Base-by-base conservation (phyloP, 2,329 filamentous ascomycete species). In the Daldinia sp. region DNA sequence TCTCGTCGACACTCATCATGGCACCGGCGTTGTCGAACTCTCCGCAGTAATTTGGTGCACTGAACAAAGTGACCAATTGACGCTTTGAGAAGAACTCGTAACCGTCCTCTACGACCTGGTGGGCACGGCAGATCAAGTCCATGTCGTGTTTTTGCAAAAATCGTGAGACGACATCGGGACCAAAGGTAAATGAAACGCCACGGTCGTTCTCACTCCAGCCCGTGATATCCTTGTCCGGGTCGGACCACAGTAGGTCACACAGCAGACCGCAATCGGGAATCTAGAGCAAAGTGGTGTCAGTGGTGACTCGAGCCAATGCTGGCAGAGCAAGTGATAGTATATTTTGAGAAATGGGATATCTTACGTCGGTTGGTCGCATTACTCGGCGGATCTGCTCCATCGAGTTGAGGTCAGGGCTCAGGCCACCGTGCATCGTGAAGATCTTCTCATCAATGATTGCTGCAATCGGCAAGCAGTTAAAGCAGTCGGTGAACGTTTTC, bases 361-460 rank as follows among this genome's bases (percentile, higher is more conserved):
- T 86, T 89, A 98, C 95, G 87, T 99, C 96, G 77, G 96, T 99
- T 69, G 96, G 96, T 78, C 96, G 92, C 94, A 98, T 98, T 75
- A 99, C 95, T 76, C 95, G 92, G 80, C 96, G 93, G 77, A 99
- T 99, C 86, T 99, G 95, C 86, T 99, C 96, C 96, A 99, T 99
- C 37, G 94, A 98, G 88, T 98, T 98, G 74, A 99, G 87, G 80
- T 98, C 96, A 50, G 96, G 96, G 82, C 94, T 98, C 78, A 99
- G 85, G 79, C 96, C 96, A 79, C 96, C 96, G 84, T 99, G 96
- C 95, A 99, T 98, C 79, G 94, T 98, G 86, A 99, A 98, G 80
- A 99, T 99, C 91, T 98, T 99, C 87, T 98, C 96, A 79, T 97
- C 95, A 77, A 99, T 98, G 83, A 99, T 99, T 74, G 96, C 95